Percentiles rank a stretch among this genome's conserved stretches.
Conservation (phyloP, 2,329 filamentous ascomycete genomes). For the Fusarium albosuccineum region DNA sequence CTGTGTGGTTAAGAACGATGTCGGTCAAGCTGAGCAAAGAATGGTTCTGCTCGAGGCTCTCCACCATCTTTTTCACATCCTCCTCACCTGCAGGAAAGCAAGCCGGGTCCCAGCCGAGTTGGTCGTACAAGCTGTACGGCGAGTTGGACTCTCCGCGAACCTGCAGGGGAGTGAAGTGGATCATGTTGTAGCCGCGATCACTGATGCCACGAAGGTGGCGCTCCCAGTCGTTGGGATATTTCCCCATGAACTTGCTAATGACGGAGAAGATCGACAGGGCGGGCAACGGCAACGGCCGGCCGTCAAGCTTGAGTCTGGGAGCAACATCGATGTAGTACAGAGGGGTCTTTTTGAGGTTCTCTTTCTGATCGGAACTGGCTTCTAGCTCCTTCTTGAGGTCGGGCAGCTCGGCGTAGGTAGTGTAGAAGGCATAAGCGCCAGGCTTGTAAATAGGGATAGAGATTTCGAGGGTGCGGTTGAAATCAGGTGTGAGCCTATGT, state of each 20-base stretch:
- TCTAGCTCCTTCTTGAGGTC: slow-evolving; percentile 60
- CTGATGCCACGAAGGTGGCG: slow-evolving; percentile 89
- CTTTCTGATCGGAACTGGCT: slow-evolving; percentile 46
- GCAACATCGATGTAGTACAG: slow-evolving; percentile 95
- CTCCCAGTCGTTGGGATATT: slow-evolving; percentile 91
- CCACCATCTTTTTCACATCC: slow-evolving; percentile 82
- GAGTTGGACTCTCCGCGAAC: slow-evolving; percentile 91
- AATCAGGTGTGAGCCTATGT: slow-evolving; percentile 84
- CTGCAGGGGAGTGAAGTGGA: slow-evolving; percentile 97
- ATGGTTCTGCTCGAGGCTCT: slow-evolving; percentile 86
- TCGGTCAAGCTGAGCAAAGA: slow-evolving; percentile 91
- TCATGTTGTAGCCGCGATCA: slow-evolving; percentile 96
- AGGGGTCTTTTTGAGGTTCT: slow-evolving; percentile 74
- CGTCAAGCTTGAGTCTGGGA: slow-evolving; percentile 81
- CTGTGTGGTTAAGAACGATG: slow-evolving; percentile 98
- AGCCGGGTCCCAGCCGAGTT: slow-evolving; percentile 84
- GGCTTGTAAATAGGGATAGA: slow-evolving; percentile 86
- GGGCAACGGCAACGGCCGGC: slow-evolving; percentile 81
- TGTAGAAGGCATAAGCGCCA: slow-evolving; percentile 94
- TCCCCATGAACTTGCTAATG: slow-evolving; percentile 98
- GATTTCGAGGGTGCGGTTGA: slow-evolving; percentile 91
- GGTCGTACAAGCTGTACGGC: slow-evolving; percentile 96
- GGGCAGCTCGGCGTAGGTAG: slow-evolving; percentile 89
- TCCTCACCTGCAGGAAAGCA: slow-evolving; percentile 88
- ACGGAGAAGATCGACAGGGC: slow-evolving; percentile 93